Percentiles rank a stretch among this genome's conserved stretches.
Conservation (phyloP, 441 rosid species). For the Populus hybrid region DNA sequence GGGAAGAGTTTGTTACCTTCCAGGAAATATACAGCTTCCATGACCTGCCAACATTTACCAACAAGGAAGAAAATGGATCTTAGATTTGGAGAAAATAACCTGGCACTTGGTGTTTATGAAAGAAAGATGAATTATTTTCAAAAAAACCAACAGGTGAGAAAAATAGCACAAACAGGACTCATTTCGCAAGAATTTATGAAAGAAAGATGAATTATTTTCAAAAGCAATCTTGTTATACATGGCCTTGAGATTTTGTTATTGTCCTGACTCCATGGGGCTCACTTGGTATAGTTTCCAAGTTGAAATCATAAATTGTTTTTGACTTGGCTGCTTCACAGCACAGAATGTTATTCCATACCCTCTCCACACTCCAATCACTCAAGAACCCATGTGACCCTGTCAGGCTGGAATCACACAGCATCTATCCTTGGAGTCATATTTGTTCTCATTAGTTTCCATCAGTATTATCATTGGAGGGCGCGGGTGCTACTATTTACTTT, state of each 20-base stretch:
- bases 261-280: slow-evolving; percentile 22
- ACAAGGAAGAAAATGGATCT: slow-evolving; percentile 15
- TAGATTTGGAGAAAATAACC: background rate
- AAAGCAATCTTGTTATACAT: background rate
- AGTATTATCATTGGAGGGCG: slow-evolving; percentile 14
- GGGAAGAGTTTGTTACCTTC: slow-evolving; percentile 58
- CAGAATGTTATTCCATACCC: slow-evolving; percentile 20
- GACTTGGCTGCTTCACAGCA: background rate
- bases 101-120: background rate
- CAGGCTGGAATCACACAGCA: slow-evolving; percentile 26
- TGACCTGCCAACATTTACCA: slow-evolving; percentile 63
- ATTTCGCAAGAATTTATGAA: slow-evolving; percentile 17
- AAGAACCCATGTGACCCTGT: slow-evolving; percentile 32
- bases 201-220: slow-evolving; percentile 1
- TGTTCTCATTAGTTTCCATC: slow-evolving; percentile 11
- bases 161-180: background rate
- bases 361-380: slow-evolving; percentile 28
- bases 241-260: background rate
- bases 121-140: too few species aligned
- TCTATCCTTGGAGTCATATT: slow-evolving; percentile 14
- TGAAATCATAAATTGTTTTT: slow-evolving; percentile 10
- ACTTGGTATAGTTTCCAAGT: slow-evolving; percentile 17
- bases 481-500: background rate
- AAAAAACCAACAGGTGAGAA: background rate
- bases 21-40: slow-evolving; percentile 89